Evolutionary conservation across 83 land plant genomes (phyloP), one percentile per base, ranked within the genome.

Genomic region (Thuja plicata): DNA sequence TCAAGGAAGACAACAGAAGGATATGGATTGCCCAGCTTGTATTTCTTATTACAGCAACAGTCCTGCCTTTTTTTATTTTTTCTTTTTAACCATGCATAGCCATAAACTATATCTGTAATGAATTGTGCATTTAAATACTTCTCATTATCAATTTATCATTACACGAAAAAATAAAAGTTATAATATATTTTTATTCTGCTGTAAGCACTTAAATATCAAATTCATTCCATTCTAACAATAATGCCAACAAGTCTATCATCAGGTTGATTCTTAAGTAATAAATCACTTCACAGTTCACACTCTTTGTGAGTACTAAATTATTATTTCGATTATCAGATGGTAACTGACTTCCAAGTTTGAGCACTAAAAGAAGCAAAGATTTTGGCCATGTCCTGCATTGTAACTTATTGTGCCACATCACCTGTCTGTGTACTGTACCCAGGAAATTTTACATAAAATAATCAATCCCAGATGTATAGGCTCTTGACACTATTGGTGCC

Each of bases 1-100:
- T 60, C 13, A 87, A 60, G 88, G 77, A 60, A 87, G 80, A 60
- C 77, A 57, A 62, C n/a, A 60, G 89, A 88, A 52, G 24, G 41
- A 62, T 24, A 38, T 48, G 81, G 54, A 35, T 85, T 37, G 19
- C 41, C 87, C 35, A 8, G 43, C 88, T 84, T 77, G 30, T 12
- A 9, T 6, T 38, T 54, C 66, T 32, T 57, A 54, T 10, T 16
- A 45, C 50, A 83, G 55, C 27, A 34, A 12, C 85, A 48, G 16
- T 43, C 13, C n/a, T 83, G 5, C 54, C 34, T 46, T 21, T 43
- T 5, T 78, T 77, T 8, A 8, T 9, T 82, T 7, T 21, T 21
- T 41, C 45, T 10, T 24, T 45, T 3, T 12, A n/a, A 46, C 35
- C 52, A 48, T 83, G 85, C 32, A n/a, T 46, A 30, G 45, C 57